Base-by-base conservation (phyloP, 2,329 filamentous ascomycete species). In the Verticillium klebahnii region DNA sequence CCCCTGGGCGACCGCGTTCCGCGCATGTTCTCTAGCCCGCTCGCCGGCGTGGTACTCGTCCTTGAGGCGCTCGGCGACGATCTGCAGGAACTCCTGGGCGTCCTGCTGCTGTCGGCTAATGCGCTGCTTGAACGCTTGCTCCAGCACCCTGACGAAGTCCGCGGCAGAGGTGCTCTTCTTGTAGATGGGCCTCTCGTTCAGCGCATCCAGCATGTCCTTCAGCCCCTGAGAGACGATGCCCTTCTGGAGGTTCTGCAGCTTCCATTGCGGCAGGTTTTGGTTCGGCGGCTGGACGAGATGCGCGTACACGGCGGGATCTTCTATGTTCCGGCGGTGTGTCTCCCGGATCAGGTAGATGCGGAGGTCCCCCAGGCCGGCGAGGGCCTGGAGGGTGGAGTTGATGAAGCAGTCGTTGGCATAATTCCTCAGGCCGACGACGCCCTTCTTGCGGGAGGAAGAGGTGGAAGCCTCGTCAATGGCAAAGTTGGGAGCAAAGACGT, bases 401-500 rank as follows among this genome's bases (percentile, higher is more conserved):
- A 98, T 97, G 77, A 94, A 95, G 80, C 91, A 95, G 75, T 95
- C 95, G 76, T 99, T 99, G 68, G 94, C 95, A 9, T 92, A 88
- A 75, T 99, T 99, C 60, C 83, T 82, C 61, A 98, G 83, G 45
- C 95, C 95, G 61, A 98, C 93, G 54, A 96, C 91, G 63, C 91
- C 91, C 72, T 92, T 94, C 76, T 93, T 95, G 68, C 91, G 88
- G 60, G 84, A 85, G 61, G 95, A 90, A 40, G 78, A 78, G 61
- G 84, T 85, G 64, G 88, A 84, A 61, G 95, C 90, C 72, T 89
- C 88, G 77, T 99, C 94, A 74, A 98, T 89, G 70, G 96, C 91
- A 76, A 94, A 98, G 59, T 93, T 98, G n/a, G 95, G 95, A 9
- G 90, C 93, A 77, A 99, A 98, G 69, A 98, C 94, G 77, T 98